These are phyloP conservation scores for Huntiella bhutanensis DNA, from an alignment of 2,329 filamentous ascomycete species.

Conservation along the genomic window DNA sequence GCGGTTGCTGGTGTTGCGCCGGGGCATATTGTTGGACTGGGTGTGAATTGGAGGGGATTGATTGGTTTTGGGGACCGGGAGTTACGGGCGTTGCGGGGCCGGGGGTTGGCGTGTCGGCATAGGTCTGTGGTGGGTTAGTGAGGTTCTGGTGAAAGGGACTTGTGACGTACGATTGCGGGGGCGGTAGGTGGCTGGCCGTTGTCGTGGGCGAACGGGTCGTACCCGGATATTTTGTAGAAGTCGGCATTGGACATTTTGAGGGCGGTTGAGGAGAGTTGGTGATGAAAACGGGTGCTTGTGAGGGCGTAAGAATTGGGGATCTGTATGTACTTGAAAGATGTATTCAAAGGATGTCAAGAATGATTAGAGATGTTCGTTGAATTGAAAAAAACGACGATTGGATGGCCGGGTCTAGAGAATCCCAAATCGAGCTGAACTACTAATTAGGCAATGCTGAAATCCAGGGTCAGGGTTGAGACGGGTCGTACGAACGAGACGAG, in stretches of 20 bases:
- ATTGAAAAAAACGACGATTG: too few relatives aligned
- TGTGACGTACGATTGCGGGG: not conserved
- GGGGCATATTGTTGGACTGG: not conserved
- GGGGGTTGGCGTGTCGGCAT: not conserved
- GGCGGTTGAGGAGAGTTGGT: not conserved
- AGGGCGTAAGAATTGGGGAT: too few relatives aligned
- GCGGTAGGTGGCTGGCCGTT: not conserved
- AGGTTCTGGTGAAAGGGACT: not conserved
- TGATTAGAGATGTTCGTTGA: too few relatives aligned
- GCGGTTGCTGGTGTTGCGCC: not conserved
- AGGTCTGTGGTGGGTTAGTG: not conserved
- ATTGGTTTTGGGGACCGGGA: not conserved
- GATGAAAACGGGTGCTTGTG: not conserved
- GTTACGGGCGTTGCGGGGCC: not conserved
- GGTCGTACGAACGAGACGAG: too few relatives aligned
- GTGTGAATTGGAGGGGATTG: not conserved
- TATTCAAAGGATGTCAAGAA: too few relatives aligned
- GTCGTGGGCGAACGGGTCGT: slow-evolving; percentile 9
- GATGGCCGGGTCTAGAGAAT: too few relatives aligned
- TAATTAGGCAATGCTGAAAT: too few relatives aligned
- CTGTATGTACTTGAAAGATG: too few relatives aligned
- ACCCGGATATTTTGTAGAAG: slow-evolving; percentile 8
- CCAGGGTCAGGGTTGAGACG: too few relatives aligned
- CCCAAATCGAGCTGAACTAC: too few relatives aligned
- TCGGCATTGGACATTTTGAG: slow-evolving; percentile 9